Conservation (phyloP, 2,329 filamentous ascomycete species). For the Colletotrichum neosansevieriae region DNA sequence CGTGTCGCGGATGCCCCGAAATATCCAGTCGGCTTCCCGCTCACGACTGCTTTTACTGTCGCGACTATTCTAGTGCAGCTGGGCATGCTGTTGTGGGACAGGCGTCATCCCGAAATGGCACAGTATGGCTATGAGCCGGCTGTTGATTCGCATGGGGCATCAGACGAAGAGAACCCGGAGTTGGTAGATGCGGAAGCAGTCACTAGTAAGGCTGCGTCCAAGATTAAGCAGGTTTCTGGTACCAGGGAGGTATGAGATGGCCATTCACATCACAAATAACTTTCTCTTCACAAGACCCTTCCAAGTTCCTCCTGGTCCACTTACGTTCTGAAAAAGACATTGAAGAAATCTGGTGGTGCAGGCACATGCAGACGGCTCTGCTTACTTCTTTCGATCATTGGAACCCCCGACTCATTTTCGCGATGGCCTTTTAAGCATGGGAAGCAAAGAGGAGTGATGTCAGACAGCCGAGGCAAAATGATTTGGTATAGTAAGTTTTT, state of each 20-base stretch:
- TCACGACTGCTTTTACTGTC: conserved; percentile 49
- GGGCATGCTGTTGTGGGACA: conserved; percentile 48
- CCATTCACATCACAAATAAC: too few species aligned
- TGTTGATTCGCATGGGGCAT: not conserved
- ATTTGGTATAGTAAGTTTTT: too few species aligned
- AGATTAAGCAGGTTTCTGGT: not conserved
- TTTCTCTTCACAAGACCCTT: too few species aligned
- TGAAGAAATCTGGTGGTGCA: too few species aligned
- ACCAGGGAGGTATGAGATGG: not conserved
- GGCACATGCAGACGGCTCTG: too few species aligned
- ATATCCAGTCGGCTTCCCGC: conserved; percentile 53
- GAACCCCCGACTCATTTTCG: too few species aligned
- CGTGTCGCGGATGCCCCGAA: conserved; percentile 50
- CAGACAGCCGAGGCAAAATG: too few species aligned
- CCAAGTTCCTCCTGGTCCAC: too few species aligned
- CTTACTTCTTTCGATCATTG: too few species aligned
- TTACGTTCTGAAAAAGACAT: too few species aligned
- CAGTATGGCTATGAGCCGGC: conserved; percentile 37
- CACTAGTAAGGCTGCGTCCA: not conserved
- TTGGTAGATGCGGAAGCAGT: not conserved
- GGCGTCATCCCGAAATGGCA: conserved; percentile 42
- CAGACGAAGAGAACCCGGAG: conserved; percentile 30
- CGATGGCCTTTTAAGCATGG: too few species aligned
- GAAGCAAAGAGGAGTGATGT: too few species aligned
- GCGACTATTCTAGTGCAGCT: conserved; percentile 49